Evolutionary conservation across 2,329 filamentous ascomycete genomes (phyloP), one percentile per base, ranked within the genome.

Genomic region (Fusarium coicis): DNA sequence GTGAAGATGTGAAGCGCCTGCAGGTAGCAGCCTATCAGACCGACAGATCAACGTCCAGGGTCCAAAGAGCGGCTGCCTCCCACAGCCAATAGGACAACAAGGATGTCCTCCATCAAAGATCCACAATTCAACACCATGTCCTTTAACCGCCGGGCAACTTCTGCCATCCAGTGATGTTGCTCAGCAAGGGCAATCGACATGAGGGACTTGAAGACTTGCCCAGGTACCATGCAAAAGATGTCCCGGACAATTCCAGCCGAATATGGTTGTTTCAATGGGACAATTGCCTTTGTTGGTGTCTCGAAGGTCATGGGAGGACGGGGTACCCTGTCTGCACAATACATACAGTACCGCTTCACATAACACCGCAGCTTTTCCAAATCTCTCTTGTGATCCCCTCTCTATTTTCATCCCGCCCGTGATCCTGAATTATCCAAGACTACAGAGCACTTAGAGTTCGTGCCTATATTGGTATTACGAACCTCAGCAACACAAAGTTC

Each of bases 21-120:
- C 74, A 76, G 66, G 32, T 34, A 63, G 44, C 44, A 64, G 63
- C 77, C 77, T 76, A 78, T 78, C 77, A 77, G 67, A 60, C 36
- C 64, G 55, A 69, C 61, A 70, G 65, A 74, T 75, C 56, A 65
- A 34, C 58, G 55, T 57, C 54, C 53, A 50, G 75, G 73, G 75
- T 64, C 52, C 42, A 42, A 43, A 58, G 62, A 67, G 72, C 68
- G 68, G 66, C 50, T 70, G 59, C 47, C 26, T 28, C 37, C 15
- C 12, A 30, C 52, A 68, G n/a, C 76, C 76, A 77, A 77, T 74
- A 66, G 66, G 54, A 71, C 47, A 44, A 43, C 57, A 36, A 56
- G 50, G 32, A 64, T 60, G 49, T 55, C 40, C 26, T 63, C 52
- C 75, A 72, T 73, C 71, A 64, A 67, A 66, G 64, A 77, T 74